These are phyloP conservation scores for Zalaria sp. DNA, from an alignment of 2,329 filamentous ascomycete genomes.

Conservation along the genomic window DNA sequence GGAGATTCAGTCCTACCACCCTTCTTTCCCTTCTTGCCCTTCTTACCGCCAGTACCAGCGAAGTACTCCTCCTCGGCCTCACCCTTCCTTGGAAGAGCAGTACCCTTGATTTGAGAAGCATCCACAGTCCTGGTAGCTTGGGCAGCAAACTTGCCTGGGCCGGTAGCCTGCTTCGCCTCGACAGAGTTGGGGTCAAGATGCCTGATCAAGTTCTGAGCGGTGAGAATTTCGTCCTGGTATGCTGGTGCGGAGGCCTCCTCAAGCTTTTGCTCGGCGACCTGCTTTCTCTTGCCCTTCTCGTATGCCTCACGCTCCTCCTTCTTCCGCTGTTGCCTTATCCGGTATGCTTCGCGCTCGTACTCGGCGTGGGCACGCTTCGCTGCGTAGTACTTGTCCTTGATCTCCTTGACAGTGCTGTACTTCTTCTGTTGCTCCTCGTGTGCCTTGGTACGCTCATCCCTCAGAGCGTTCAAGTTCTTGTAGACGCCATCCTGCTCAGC, in stretches of 20 bases:
- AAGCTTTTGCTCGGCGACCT: constrained; percentile 61
- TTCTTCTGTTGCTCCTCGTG: constrained; percentile 79
- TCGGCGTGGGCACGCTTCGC: constrained; percentile 69
- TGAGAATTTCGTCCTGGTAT: constrained; percentile 84
- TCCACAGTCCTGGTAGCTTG: constrained; percentile 73
- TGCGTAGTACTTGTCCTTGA: constrained; percentile 81
- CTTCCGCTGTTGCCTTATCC: constrained; percentile 61
- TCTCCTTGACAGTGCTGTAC: constrained; percentile 63
- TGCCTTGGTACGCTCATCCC: constrained; percentile 73
- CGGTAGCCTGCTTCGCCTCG: constrained; percentile 46
- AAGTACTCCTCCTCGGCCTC: constrained; percentile 71
- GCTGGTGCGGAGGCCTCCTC: constrained; percentile 74
- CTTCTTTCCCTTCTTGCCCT: constrained; percentile 82
- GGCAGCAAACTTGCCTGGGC: constrained; percentile 60
- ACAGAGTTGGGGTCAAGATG: constrained; percentile 71
- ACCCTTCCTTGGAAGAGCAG: constrained; percentile 66
- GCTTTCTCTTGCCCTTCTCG: constrained; percentile 59
- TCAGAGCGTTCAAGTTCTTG: constrained; percentile 72
- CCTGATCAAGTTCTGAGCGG: constrained; percentile 72
- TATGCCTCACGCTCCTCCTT: constrained; percentile 66
- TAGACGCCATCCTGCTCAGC: constrained; percentile 81
- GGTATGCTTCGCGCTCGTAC: constrained; percentile 72
- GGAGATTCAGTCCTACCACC: constrained; percentile 34
- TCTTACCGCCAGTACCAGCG: constrained; percentile 55
- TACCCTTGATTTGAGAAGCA: constrained; percentile 71